Evolutionary conservation across 257 asterid genomes (phyloP).

Genomic region (Solanum paucissectum): DNA sequence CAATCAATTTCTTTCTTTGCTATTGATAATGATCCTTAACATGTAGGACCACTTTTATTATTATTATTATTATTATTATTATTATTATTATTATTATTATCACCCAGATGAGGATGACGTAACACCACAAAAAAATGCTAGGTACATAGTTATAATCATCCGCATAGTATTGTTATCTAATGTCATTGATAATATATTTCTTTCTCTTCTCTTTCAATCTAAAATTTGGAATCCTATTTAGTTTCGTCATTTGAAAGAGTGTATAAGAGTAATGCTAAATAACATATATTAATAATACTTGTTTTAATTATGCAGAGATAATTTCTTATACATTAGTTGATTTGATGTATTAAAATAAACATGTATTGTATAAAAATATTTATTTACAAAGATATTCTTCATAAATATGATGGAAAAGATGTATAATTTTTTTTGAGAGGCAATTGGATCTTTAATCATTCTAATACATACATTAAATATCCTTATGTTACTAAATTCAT

Average conservation of each 20-base stretch:
- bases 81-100: background rate
- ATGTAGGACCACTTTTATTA: background rate
- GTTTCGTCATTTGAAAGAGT: background rate
- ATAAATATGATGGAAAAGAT: too few species aligned
- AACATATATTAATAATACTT: too few species aligned
- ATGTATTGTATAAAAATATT: too few species aligned
- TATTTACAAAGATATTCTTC: background rate
- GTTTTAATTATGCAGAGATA: too few species aligned
- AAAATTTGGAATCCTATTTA: background rate
- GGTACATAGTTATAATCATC: background rate
- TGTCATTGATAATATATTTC: background rate
- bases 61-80: background rate
- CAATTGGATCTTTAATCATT: too few species aligned
- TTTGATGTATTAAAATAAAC: too few species aligned
- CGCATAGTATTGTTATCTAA: background rate
- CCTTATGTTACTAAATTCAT: too few species aligned
- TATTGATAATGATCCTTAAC: background rate
- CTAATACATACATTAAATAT: too few species aligned
- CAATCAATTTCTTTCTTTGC: background rate
- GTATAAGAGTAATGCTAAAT: too few species aligned
- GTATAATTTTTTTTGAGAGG: too few species aligned
- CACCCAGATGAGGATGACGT: background rate
- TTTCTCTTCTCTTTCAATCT: background rate
- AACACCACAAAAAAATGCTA: background rate
- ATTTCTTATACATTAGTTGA: too few species aligned